A percentile compares a stretch with the other conserved stretches of the same genome.
Conservation (phyloP, 352 stramenopile genomes). For the Proteromonas lacertae region DNA sequence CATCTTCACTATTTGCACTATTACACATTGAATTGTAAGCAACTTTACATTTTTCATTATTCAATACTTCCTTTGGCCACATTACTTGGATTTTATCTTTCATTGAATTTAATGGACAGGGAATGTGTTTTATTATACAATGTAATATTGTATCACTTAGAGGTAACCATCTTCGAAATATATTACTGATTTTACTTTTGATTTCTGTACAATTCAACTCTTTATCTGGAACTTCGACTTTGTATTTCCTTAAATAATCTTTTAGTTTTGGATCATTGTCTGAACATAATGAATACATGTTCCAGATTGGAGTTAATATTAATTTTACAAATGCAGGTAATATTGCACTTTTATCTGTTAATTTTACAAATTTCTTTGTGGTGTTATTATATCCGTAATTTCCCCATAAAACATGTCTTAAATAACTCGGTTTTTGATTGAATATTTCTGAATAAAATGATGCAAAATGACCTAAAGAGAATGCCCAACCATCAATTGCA, state of each 20-base stretch:
- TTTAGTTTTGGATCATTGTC: no score
- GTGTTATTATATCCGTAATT: slow-evolving; percentile 52
- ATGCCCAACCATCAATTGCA: slow-evolving; percentile 55
- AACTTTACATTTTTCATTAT: no score
- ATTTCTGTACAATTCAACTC: slow-evolving; percentile 7
- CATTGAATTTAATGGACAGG: slow-evolving; percentile 29
- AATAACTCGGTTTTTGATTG: slow-evolving; percentile 10
- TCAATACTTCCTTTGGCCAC: slow-evolving; percentile 10
- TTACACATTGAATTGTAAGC: no score
- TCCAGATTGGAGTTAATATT: slow-evolving; percentile 50
- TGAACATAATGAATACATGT: no score
- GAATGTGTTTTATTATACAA: slow-evolving; percentile 44
- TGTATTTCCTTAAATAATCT: no score
- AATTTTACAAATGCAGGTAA: slow-evolving; percentile 58
- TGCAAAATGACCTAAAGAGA: slow-evolving; percentile 31
- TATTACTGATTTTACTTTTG: slow-evolving; percentile 4
- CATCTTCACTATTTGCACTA: no score
- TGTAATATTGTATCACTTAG: slow-evolving; percentile 35
- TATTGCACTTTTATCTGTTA: background rate
- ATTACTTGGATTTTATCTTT: slow-evolving; percentile 24
- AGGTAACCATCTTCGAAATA: slow-evolving; percentile 54
- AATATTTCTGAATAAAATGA: slow-evolving; percentile 12
- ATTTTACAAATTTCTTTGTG: slow-evolving; percentile 28
- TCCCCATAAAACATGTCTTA: slow-evolving; percentile 46
- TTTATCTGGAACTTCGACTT: slow-evolving; percentile 11